These are phyloP conservation scores for Polychaeton citri DNA, from an alignment of 2,329 filamentous ascomycete species.

Conservation along the genomic window DNA sequence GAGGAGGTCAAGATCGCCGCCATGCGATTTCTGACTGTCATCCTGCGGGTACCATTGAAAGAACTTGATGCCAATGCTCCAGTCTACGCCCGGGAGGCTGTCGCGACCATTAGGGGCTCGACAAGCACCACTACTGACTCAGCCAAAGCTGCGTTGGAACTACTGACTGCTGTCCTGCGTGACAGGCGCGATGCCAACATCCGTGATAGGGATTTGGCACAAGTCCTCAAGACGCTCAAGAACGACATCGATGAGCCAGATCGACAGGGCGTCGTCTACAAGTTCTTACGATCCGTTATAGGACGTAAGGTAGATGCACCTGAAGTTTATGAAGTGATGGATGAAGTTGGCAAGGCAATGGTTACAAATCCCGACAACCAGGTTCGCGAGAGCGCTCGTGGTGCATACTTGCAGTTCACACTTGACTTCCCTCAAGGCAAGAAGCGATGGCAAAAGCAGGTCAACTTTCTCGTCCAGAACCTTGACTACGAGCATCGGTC, in stretches of 20 bases:
- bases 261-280: constrained; percentile 85
- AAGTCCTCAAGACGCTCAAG: constrained; percentile 67
- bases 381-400: constrained; percentile 74
- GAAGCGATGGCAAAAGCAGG: constrained; percentile 75
- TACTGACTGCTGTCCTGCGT: constrained; percentile 71
- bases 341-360: constrained; percentile 84
- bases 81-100: constrained; percentile 74
- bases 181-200: constrained; percentile 64
- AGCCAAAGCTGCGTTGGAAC: constrained; percentile 75
- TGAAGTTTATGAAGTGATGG: constrained; percentile 79
- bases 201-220: constrained; percentile 69
- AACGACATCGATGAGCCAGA: constrained; percentile 87
- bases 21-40: constrained; percentile 69
- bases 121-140: constrained; percentile 70
- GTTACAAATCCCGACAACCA: constrained; percentile 86
- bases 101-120: constrained; percentile 64
- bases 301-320: constrained; percentile 75
- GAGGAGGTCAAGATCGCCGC: constrained; percentile 88
- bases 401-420: constrained; percentile 86
- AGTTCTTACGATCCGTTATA: constrained; percentile 78
- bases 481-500: constrained; percentile 80
- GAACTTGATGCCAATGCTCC: constrained; percentile 57
- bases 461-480: constrained; percentile 80
- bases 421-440: constrained; percentile 90
- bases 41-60: constrained; percentile 70